phyloP scores from a whole-genome alignment of 306 rosid genomes.

The Cucumis melo region DNA sequence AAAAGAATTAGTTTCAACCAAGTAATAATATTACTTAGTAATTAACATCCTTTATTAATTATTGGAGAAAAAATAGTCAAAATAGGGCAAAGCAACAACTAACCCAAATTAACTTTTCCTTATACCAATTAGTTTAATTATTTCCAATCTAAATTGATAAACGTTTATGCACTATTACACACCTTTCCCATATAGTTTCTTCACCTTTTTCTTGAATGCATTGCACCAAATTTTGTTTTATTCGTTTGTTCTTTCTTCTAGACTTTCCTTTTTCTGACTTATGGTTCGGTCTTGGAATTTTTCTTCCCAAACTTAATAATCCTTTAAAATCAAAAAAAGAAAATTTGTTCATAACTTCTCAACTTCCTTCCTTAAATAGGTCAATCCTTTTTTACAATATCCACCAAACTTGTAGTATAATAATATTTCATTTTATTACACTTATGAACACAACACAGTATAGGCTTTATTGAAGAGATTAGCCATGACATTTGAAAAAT shows the following conservation, averaged over 20 bases:
- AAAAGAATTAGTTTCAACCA: too few species aligned
- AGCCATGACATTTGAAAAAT: not conserved
- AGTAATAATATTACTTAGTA: too few species aligned
- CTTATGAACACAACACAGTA: too few species aligned
- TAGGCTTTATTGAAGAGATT: not conserved
- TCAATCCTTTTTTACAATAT: not conserved
- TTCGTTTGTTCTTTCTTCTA: not conserved
- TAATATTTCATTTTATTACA: not conserved
- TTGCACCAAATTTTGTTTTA: not conserved
- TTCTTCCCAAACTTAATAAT: not conserved
- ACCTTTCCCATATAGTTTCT: too few species aligned
- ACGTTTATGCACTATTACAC: too few species aligned
- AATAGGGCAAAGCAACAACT: too few species aligned
- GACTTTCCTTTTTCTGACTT: not conserved
- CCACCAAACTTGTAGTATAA: not conserved
- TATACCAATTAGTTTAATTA: too few species aligned
- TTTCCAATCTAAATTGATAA: too few species aligned
- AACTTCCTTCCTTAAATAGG: not conserved
- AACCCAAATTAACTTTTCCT: too few species aligned
- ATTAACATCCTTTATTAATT: too few species aligned
- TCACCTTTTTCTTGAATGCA: too few species aligned
- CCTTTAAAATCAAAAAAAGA: not conserved
- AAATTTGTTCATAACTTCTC: not conserved
- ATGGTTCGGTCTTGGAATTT: not conserved
- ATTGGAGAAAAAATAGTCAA: too few species aligned